Percentiles rank a stretch among this genome's conserved stretches.
Evolutionary conservation across 306 rosid genomes (phyloP).

Genomic region (Medicago lupulina): DNA sequence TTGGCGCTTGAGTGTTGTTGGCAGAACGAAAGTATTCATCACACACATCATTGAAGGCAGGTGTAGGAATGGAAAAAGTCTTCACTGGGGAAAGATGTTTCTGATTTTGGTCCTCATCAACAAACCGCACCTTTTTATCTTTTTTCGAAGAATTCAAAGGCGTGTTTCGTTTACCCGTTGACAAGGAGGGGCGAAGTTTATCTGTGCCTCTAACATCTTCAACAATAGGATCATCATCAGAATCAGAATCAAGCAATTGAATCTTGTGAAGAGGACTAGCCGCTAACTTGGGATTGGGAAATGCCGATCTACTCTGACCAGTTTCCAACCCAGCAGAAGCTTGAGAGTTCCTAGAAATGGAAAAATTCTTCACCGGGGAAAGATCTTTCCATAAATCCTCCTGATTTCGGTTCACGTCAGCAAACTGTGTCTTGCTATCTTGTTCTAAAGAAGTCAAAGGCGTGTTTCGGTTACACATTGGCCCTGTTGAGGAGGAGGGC

Average conservation of each 20-base stretch:
- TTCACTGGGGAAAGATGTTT: constrained; percentile 61
- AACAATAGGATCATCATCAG: constrained; percentile 48
- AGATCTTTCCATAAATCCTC: constrained; percentile 71
- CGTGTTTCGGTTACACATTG: constrained; percentile 16
- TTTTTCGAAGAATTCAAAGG: constrained; percentile 39
- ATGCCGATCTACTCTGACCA: constrained; percentile 40
- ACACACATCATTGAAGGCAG: constrained; percentile 76
- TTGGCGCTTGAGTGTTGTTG: constrained; percentile 45
- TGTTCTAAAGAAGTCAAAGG: constrained; percentile 39
- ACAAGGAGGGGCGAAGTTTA: constrained; percentile 25
- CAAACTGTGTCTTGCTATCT: constrained; percentile 32
- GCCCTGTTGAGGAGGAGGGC: constrained; percentile 35
- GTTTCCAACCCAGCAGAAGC: constrained; percentile 52
- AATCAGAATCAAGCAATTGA: constrained; percentile 76
- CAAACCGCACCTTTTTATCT: constrained; percentile 31
- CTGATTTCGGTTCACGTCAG: constrained; percentile 31
- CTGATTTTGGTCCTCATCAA: constrained; percentile 43
- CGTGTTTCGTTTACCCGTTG: constrained; percentile 31
- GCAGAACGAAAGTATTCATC: constrained; percentile 64
- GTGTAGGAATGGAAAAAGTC: constrained; percentile 69
- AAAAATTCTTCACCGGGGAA: constrained; percentile 54
- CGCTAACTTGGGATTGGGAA: constrained; percentile 55
- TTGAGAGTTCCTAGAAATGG: constrained; percentile 55
- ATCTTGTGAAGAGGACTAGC: constrained; percentile 81
- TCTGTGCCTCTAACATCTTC: constrained; percentile 17